These are phyloP conservation scores for Amaranthus palmeri DNA, from an alignment of 148 eudicot genomes.

Conservation along the genomic window DNA sequence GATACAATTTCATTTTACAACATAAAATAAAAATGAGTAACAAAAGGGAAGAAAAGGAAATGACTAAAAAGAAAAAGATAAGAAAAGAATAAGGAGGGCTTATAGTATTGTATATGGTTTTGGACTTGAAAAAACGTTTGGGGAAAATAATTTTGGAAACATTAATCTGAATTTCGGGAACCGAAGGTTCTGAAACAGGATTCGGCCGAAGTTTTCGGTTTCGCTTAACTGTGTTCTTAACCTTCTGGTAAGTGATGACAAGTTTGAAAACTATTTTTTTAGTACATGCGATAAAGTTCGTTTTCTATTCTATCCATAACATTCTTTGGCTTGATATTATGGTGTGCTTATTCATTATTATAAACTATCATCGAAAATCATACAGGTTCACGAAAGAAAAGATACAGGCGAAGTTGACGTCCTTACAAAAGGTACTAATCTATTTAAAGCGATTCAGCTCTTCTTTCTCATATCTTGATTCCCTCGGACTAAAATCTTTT, in stretches of 20 bases:
- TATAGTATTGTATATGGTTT: too few relatives aligned
- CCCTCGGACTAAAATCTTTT: not conserved
- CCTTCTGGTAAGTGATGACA: not conserved
- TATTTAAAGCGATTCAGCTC: not conserved
- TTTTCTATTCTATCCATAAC: not conserved
- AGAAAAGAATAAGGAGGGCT: too few relatives aligned
- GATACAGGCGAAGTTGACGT: conserved; percentile 56
- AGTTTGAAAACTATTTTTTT: not conserved
- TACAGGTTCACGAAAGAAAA: conserved; percentile 61
- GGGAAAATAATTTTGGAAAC: too few relatives aligned
- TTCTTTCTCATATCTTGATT: not conserved
- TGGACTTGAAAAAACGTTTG: too few relatives aligned
- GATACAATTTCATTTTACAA: too few relatives aligned
- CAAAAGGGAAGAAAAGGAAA: too few relatives aligned
- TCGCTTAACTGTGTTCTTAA: too few relatives aligned
- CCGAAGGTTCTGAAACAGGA: too few relatives aligned
- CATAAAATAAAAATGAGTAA: too few relatives aligned
- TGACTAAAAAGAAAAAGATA: too few relatives aligned
- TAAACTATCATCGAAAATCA: conserved; percentile 1
- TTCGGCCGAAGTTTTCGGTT: too few relatives aligned
- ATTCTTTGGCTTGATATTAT: not conserved
- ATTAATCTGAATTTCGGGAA: too few relatives aligned
- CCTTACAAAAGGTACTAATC: conserved; percentile 52
- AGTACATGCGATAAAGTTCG: not conserved
- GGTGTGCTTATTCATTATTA: not conserved